Conservation (phyloP, 2,329 filamentous ascomycete genomes). For the Eurotiales sp. region DNA sequence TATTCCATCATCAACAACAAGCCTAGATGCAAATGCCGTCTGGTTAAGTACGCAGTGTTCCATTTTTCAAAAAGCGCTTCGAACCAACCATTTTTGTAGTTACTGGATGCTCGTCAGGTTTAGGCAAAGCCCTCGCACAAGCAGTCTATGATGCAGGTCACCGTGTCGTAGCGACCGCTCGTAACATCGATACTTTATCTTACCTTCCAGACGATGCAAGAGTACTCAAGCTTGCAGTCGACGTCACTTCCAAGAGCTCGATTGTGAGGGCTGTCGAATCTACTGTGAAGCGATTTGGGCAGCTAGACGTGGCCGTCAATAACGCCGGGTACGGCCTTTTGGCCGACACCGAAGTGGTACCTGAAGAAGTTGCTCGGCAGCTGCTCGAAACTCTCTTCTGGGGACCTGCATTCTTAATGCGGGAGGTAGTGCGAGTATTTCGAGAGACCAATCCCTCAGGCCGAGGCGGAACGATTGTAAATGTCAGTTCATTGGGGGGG, state of each 20-base stretch:
- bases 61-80: no score
- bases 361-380: neutral
- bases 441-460: neutral
- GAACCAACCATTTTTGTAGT: neutral
- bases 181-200: neutral
- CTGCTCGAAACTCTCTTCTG: neutral
- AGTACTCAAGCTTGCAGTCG: neutral
- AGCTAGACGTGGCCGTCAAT: conserved; percentile 6
- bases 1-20: no score
- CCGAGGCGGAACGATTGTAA: conserved; percentile 18
- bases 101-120: neutral
- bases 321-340: conserved; percentile 1
- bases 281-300: neutral
- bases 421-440: neutral
- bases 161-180: neutral
- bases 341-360: neutral
- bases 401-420: neutral
- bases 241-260: neutral
- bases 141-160: neutral
- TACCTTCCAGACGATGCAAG: neutral
- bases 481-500: conserved; percentile 20
- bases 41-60: neutral
- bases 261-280: neutral
- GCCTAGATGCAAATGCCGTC: neutral
- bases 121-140: neutral